Base-by-base conservation (phyloP, 2,329 filamentous ascomycete genomes). In the Pyricularia sp. region DNA sequence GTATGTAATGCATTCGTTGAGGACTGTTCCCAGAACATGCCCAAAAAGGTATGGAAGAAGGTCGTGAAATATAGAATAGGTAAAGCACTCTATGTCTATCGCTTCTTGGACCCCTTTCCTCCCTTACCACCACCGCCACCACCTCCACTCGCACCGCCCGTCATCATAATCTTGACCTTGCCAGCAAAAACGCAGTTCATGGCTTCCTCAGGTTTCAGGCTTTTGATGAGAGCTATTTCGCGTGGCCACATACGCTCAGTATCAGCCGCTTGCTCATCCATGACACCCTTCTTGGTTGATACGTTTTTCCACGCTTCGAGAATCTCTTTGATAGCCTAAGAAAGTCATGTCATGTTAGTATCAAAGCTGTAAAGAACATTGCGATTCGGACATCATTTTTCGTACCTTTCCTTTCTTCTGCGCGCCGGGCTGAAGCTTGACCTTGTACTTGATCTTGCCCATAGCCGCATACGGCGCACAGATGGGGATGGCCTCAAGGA, bases 351-450 rank as follows among this genome's bases (percentile, higher is more conserved):
- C 7, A 19, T 12, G 24, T 57, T 57, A 28, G 24, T 12, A 4
- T 57, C 22, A 3, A 12, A 26, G 10, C n/a, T 28, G 53, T 6
- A 19, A 49, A 19, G 40, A 8, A n/a, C 19, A 49, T 2, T n/a
- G 40, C 4, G 19, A 49, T 49, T n/a, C 40, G 19, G 19, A 49
- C 4, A 31, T 8, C 55, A 28, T 8, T 2, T 59, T 8, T 28
- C 55, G 12, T 59, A 59, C 93, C 74, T 97, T 97, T 10, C 94
- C 93, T 78, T 96, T 96, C 81, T 97, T 99, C 68, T 88, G 83
- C 0, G 86, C 77, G 0, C 94, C 94, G 0, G 94, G 94, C 76
- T 97, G 94, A 70, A 99, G 76, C 79, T 99, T 99, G 64, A 88
- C 90, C 76, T 96, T 96, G 80, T 97, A 97, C 77, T 97, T 97